Conservation (phyloP, 1,284 basidiomycete genomes). For the Cryptococcus amylolentus region DNA sequence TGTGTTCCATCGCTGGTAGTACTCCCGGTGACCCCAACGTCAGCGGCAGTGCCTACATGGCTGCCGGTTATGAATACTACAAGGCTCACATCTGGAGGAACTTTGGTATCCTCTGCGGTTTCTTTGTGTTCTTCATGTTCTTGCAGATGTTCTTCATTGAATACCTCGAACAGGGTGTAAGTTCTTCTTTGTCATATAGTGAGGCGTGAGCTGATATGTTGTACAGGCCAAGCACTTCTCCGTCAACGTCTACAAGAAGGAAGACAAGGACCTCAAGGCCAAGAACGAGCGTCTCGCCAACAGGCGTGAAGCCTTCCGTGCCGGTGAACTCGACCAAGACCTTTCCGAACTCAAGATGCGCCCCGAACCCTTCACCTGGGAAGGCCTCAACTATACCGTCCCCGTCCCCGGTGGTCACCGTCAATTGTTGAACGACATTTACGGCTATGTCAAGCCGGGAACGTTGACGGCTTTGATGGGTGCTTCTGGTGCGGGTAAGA, state of each 20-base stretch:
- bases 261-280: slow-evolving; percentile 63
- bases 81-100: slow-evolving; percentile 47
- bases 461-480: slow-evolving; percentile 61
- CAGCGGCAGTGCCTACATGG: slow-evolving; percentile 47
- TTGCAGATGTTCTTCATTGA: slow-evolving; percentile 49
- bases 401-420: slow-evolving; percentile 55
- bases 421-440: slow-evolving; percentile 55
- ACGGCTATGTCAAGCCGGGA: slow-evolving; percentile 58
- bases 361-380: slow-evolving; percentile 53
- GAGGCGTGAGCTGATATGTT: background rate
- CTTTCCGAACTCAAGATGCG: slow-evolving; percentile 44
- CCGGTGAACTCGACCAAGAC: slow-evolving; percentile 48
- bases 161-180: slow-evolving; percentile 37
- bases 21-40: slow-evolving; percentile 37
- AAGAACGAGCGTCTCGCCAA: slow-evolving; percentile 62
- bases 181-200: background rate
- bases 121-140: slow-evolving; percentile 64
- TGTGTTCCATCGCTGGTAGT: slow-evolving; percentile 47
- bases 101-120: slow-evolving; percentile 53
- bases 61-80: slow-evolving; percentile 42
- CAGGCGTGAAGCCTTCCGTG: slow-evolving; percentile 53
- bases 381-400: slow-evolving; percentile 52
- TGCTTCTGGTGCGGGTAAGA: slow-evolving; percentile 58
- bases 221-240: slow-evolving; percentile 31
- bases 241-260: slow-evolving; percentile 66